These are phyloP conservation scores for Fusarium humuli DNA, from an alignment of 2,329 filamentous ascomycete species.

Conservation along the genomic window DNA sequence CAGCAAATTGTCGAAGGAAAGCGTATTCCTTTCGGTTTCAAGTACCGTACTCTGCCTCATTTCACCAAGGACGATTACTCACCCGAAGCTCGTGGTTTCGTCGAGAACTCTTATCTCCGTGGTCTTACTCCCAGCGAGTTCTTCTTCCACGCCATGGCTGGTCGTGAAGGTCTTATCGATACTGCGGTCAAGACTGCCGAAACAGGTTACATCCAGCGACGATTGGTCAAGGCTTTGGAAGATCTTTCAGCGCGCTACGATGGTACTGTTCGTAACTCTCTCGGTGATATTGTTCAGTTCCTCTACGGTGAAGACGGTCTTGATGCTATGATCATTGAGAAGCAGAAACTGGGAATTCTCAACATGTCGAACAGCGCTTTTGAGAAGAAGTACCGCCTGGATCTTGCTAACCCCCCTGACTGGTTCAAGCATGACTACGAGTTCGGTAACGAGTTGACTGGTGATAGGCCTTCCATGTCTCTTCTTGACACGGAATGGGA, in stretches of 20 bases:
- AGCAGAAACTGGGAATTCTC: conserved; percentile 89
- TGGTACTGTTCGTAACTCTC: conserved; percentile 94
- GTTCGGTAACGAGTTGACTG: conserved; percentile 85
- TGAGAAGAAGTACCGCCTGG: conserved; percentile 83
- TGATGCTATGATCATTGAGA: conserved; percentile 93
- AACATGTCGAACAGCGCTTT: conserved; percentile 82
- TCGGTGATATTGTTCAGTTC: conserved; percentile 97
- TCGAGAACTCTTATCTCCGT: conserved; percentile 98
- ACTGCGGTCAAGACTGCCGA: conserved; percentile 99
- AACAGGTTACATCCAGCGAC: conserved; percentile 98
- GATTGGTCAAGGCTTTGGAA: conserved; percentile 97
- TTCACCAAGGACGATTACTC: conserved; percentile 99
- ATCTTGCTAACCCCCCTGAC: conserved; percentile 71
- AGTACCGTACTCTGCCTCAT: conserved; percentile 95
- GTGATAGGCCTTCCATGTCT: conserved; percentile 87
- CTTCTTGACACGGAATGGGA: conserved; percentile 92
- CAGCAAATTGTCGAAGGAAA: conserved; percentile 99
- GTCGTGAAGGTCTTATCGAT: conserved; percentile 99
- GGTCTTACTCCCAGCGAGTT: conserved; percentile 96
- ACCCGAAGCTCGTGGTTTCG: conserved; percentile 94
- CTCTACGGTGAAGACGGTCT: conserved; percentile 97
- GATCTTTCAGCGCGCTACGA: conserved; percentile 98
- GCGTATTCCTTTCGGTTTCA: conserved; percentile 99
- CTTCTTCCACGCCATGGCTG: conserved; percentile 99
- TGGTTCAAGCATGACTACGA: conserved; percentile 72